A percentile compares a stretch with the other conserved stretches of the same genome.
These are phyloP conservation scores for Arthrobotrys pseudoclavata DNA, from an alignment of 2,329 filamentous ascomycete genomes.

Conservation along the genomic window DNA sequence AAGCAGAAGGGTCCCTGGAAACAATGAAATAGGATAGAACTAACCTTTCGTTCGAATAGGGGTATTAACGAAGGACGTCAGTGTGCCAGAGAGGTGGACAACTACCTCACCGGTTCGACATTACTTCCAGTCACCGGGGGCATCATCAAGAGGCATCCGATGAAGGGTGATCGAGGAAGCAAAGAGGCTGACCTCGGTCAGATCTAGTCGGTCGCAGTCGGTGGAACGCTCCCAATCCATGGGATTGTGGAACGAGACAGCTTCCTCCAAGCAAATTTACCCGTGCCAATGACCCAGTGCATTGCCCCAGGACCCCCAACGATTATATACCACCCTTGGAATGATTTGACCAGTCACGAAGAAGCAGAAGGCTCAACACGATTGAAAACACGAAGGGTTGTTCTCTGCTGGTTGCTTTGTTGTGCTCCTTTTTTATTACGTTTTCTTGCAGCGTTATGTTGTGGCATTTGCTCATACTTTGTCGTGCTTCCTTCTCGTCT, in stretches of 20 bases:
- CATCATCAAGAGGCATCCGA: slow-evolving; percentile 78
- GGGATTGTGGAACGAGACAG: slow-evolving; percentile 19
- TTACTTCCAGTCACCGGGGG: slow-evolving; percentile 90
- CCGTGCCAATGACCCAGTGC: slow-evolving; percentile 35
- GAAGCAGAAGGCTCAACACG: neutral
- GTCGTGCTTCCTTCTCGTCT: neutral
- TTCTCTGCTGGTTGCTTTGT: neutral
- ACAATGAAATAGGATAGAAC: slow-evolving; percentile 64
- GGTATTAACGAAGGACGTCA: slow-evolving; percentile 98
- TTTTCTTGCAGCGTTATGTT: slow-evolving; percentile 8
- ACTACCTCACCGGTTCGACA: slow-evolving; percentile 84
- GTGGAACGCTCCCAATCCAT: slow-evolving; percentile 25
- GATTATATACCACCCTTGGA: neutral
- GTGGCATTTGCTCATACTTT: neutral
- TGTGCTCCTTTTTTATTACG: neutral
- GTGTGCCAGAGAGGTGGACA: slow-evolving; percentile 90
- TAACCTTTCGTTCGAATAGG: slow-evolving; percentile 68
- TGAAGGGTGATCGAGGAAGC: slow-evolving; percentile 35
- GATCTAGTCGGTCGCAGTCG: slow-evolving; percentile 36
- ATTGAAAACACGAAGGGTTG: neutral
- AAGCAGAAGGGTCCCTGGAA: slow-evolving; percentile 67
- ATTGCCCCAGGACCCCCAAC: neutral
- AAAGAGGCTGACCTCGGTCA: slow-evolving; percentile 20
- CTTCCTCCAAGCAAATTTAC: slow-evolving; percentile 11
- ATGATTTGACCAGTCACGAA: slow-evolving; percentile 5